Evolutionary conservation across 2,329 filamentous ascomycete genomes (phyloP).

Genomic region (Emergomyces pasteurianus): DNA sequence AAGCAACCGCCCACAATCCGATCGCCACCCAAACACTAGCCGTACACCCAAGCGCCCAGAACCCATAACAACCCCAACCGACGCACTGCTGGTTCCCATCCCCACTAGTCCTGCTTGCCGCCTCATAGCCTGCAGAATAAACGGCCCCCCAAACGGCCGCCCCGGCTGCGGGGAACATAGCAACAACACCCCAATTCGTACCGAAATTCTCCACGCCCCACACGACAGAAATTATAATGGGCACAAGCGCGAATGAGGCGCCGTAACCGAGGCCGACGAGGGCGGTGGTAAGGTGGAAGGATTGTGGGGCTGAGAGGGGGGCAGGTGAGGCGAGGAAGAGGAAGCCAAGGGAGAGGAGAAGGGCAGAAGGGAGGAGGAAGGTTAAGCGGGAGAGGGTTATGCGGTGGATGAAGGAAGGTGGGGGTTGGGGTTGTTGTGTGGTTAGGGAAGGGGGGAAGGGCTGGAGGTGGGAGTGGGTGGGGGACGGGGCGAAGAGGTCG

Average conservation of each 20-base stretch:
- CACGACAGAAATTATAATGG: constrained; percentile 89
- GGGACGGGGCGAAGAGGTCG: constrained; percentile 66
- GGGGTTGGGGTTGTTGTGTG: background rate
- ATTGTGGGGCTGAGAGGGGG: constrained; percentile 62
- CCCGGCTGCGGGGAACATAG: constrained; percentile 78
- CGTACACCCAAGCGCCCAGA: constrained; percentile 67
- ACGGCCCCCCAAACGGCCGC: constrained; percentile 82
- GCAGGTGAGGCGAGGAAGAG: constrained; percentile 67
- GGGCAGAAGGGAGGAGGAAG: constrained; percentile 65
- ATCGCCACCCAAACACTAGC: constrained; percentile 68
- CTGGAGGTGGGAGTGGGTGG: constrained; percentile 47
- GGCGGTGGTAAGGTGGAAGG: constrained; percentile 77
- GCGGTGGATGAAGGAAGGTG: constrained; percentile 14
- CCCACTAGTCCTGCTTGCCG: constrained; percentile 17
- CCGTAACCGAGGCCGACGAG: constrained; percentile 87
- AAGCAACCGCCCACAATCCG: constrained; percentile 61
- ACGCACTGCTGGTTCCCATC: constrained; percentile 54
- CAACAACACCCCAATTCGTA: constrained; percentile 93
- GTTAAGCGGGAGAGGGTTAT: constrained; percentile 62
- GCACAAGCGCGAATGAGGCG: constrained; percentile 76
- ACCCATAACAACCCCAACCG: constrained; percentile 72
- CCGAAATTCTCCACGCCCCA: constrained; percentile 99
- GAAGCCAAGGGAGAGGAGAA: constrained; percentile 64
- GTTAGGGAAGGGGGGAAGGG: constrained; percentile 12
- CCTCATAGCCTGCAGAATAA: constrained; percentile 50